A percentile compares a stretch with the other conserved stretches of the same genome.
These are phyloP conservation scores for Oxyria digyna DNA, from an alignment of 148 eudicot species.

Conservation along the genomic window DNA sequence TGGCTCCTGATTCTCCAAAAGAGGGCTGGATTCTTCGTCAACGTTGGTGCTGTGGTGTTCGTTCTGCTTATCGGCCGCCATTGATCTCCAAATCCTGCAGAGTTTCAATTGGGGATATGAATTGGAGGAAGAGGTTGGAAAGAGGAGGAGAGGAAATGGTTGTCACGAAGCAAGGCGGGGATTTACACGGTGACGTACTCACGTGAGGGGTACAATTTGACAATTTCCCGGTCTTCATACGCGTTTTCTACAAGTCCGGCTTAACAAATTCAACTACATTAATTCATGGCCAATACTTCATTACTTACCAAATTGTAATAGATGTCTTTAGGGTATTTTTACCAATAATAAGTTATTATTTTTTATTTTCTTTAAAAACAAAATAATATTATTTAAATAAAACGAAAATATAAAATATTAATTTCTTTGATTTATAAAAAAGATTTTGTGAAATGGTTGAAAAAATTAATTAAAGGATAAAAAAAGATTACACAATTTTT, in stretches of 20 bases:
- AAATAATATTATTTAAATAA: too few relatives aligned
- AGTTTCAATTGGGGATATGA: background rate
- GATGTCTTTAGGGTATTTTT: too few relatives aligned
- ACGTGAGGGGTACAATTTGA: background rate
- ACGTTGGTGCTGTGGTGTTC: background rate
- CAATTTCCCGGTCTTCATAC: background rate
- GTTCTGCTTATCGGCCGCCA: conserved; percentile 6
- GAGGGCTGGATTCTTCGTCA: conserved; percentile 1
- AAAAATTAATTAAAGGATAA: too few relatives aligned
- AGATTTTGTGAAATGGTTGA: too few relatives aligned
- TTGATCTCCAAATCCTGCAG: background rate
- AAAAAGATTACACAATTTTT: too few relatives aligned
- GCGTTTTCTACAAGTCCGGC: background rate
- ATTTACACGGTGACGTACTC: background rate
- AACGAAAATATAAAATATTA: too few relatives aligned
- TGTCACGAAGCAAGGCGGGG: conserved; percentile 5
- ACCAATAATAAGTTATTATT: too few relatives aligned
- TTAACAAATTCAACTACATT: too few relatives aligned
- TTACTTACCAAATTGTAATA: too few relatives aligned
- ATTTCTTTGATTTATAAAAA: too few relatives aligned
- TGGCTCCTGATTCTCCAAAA: conserved; percentile 4
- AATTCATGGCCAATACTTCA: too few relatives aligned
- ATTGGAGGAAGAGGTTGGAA: background rate
- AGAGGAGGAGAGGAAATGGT: background rate
- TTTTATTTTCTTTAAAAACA: too few relatives aligned